These are phyloP conservation scores for baker's yeast (Saccharomyces cerevisiae) DNA, from an alignment of 805 yeast genomes.

Conservation along the genomic window DNA sequence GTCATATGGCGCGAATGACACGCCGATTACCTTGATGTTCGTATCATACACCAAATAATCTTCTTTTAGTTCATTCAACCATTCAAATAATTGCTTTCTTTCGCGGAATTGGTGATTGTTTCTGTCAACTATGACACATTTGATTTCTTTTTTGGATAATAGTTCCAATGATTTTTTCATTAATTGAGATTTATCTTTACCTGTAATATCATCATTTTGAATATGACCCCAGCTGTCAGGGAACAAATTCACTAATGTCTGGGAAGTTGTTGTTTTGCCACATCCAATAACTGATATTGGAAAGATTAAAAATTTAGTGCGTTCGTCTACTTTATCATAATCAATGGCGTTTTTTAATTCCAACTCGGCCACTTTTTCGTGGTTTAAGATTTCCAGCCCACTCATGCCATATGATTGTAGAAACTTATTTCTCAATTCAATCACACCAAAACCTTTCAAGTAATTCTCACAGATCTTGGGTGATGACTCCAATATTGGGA, in stretches of 20 bases:
- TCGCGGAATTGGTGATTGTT: slow-evolving; percentile 73
- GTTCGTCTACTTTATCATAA: slow-evolving; percentile 29
- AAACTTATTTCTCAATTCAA: slow-evolving; percentile 61
- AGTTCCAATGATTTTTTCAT: slow-evolving; percentile 39
- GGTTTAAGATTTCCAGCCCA: slow-evolving; percentile 51
- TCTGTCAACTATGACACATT: slow-evolving; percentile 66
- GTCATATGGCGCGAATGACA: slow-evolving; percentile 51
- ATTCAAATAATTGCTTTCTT: slow-evolving; percentile 55
- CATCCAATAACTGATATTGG: slow-evolving; percentile 91
- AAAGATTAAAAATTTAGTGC: slow-evolving; percentile 53
- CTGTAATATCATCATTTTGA: slow-evolving; percentile 70
- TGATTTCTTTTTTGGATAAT: slow-evolving; percentile 28
- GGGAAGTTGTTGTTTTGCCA: slow-evolving; percentile 82
- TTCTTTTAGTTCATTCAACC: slow-evolving; percentile 37
- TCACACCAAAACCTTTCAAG: slow-evolving; percentile 58
- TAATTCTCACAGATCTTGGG: slow-evolving; percentile 41
- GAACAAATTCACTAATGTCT: slow-evolving; percentile 47
- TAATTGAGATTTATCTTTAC: slow-evolving; percentile 40
- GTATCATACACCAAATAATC: slow-evolving; percentile 36
- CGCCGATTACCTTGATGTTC: slow-evolving; percentile 51
- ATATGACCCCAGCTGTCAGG: slow-evolving; percentile 58
- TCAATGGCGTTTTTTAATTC: slow-evolving; percentile 35
- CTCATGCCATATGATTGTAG: slow-evolving; percentile 43
- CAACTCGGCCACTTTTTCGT: slow-evolving; percentile 33
- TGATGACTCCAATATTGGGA: slow-evolving; percentile 44